phyloP scores from a whole-genome alignment of 129 eudicot genomes.

The Centella asiatica region DNA sequence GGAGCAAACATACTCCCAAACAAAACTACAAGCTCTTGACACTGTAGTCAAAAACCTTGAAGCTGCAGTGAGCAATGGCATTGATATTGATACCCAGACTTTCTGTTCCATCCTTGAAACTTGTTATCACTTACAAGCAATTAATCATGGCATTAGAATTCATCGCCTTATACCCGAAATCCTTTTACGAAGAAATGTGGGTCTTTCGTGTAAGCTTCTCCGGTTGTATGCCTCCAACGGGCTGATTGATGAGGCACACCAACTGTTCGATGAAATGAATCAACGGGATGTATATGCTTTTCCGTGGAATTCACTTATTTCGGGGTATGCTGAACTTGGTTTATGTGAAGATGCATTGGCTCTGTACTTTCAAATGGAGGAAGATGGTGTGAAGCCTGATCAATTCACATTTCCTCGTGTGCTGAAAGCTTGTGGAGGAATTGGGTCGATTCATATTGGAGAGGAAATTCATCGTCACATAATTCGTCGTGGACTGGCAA shows the following conservation, averaged over 20 bases:
- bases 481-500: constrained; percentile 54
- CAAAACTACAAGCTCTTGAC: constrained; percentile 61
- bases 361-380: constrained; percentile 81
- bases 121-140: constrained; percentile 48
- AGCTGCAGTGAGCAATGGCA: constrained; percentile 41
- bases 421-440: constrained; percentile 72
- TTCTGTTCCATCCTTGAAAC: constrained; percentile 72
- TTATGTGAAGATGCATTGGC: constrained; percentile 78
- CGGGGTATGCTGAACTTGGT: constrained; percentile 72
- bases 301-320: constrained; percentile 73
- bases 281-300: constrained; percentile 40
- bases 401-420: constrained; percentile 70
- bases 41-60: constrained; percentile 50
- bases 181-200: constrained; percentile 51
- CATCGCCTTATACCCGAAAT: constrained; percentile 50
- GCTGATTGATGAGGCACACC: constrained; percentile 67
- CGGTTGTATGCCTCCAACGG: constrained; percentile 61
- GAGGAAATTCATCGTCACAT: constrained; percentile 77
- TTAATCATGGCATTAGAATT: constrained; percentile 44
- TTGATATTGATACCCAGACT: constrained; percentile 40
- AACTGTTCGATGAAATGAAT: constrained; percentile 77
- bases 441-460: constrained; percentile 58
- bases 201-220: constrained; percentile 65
- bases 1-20: constrained; percentile 23
- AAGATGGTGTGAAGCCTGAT: constrained; percentile 81